These are phyloP conservation scores for Aegilops tauschii DNA, from an alignment of 176 grass and related monocot genomes.

Conservation along the genomic window DNA sequence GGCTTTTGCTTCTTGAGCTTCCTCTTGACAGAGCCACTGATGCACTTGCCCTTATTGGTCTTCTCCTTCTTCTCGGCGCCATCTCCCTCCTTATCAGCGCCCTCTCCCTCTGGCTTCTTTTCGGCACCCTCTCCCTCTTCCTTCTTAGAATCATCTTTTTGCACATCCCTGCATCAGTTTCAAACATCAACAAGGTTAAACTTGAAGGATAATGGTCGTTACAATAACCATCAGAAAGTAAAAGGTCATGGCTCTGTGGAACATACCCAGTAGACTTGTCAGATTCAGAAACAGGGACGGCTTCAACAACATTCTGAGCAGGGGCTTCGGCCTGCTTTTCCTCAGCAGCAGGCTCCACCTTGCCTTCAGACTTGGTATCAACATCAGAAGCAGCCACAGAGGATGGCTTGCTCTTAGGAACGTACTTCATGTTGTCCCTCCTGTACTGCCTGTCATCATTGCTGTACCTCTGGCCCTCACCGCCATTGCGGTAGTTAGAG, in stretches of 20 bases:
- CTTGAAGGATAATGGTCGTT: neutral
- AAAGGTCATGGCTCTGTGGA: neutral
- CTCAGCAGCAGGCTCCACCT: neutral
- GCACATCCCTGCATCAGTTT: neutral
- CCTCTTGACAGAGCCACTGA: slow-evolving; percentile 34
- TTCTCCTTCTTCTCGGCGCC: neutral
- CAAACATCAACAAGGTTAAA: neutral
- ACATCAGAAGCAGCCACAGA: slow-evolving; percentile 31
- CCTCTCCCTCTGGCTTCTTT: neutral
- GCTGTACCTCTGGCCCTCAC: neutral
- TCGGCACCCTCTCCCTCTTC: neutral
- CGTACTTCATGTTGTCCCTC: neutral
- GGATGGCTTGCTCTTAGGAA: neutral
- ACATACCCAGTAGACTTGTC: neutral
- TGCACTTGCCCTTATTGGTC: neutral
- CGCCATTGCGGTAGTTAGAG: neutral
- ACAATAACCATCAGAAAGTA: neutral
- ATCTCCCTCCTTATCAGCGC: neutral
- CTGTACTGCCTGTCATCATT: neutral
- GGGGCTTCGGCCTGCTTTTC: neutral
- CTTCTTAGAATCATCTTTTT: neutral
- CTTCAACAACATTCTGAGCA: neutral
- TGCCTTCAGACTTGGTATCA: slow-evolving; percentile 23
- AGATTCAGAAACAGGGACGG: slow-evolving; percentile 12
- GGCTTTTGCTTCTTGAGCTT: slow-evolving; percentile 23